Base-by-base conservation (phyloP, 768 basidiomycete species). In the Mycena rebaudengoi region DNA sequence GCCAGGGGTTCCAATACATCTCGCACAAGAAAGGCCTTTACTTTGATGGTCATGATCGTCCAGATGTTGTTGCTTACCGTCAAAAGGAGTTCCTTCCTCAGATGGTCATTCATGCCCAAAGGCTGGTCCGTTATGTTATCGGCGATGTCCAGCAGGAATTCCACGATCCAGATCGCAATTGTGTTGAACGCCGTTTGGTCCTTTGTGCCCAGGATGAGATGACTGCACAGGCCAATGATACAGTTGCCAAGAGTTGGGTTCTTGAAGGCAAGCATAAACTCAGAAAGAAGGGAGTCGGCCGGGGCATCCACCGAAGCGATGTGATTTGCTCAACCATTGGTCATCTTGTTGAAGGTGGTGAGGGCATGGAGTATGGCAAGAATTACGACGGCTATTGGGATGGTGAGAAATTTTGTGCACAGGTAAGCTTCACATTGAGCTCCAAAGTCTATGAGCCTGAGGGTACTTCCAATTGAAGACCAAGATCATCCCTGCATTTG, bases 181-280 rank as follows among this genome's bases (percentile, higher is more conserved):
- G 40, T 66, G 73, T 64, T 45, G 73, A 75, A 59, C 63, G 59
- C 12, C 67, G 56, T 4, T 52, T 76, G 43, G 78, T 79, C 48
- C 68, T 73, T 16, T 61, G 65, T 48, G 71, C 69, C 39, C 82
- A 77, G 57, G 82, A 79, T 64, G 77, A 83, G 61, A 82, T 80
- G 76, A 81, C 77, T 3, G 73, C 73, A 1, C 80, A 84, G 53
- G 72, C 78, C 41, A 73, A 84, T 67, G 74, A 82, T 69, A 70
- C 65, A 12, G 29, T 46, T n/a, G 69, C 61, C 46, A 73, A 71
- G 44, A 56, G 49, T 18, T 76, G 74, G 74, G 64, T 76, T 2
- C 51, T 67, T 14, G 51, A 75, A 18, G 73, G 65, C 3, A 53
- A 74, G 49, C 65, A 70, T 1, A 39, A 59, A 16, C 48, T 76